These are phyloP conservation scores for Astrocystis sublimbata DNA, from an alignment of 495 filamentous ascomycete genomes.

Conservation along the genomic window DNA sequence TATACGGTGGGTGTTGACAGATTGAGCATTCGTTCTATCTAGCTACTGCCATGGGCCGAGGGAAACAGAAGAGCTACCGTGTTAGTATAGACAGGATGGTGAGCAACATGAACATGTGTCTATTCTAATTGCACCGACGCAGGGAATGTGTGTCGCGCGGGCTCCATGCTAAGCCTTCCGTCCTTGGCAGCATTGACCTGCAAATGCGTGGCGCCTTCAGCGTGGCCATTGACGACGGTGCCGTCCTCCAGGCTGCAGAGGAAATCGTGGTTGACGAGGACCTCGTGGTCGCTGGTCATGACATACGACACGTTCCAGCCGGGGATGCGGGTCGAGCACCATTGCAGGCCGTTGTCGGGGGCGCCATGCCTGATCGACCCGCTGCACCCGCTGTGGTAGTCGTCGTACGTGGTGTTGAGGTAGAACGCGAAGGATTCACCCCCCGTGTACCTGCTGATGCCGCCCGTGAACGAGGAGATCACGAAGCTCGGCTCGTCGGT, in stretches of 20 bases:
- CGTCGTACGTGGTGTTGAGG: constrained; percentile 17
- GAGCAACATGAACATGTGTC: not conserved
- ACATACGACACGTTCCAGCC: constrained; percentile 17
- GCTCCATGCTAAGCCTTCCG: constrained; percentile 13
- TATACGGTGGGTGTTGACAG: not conserved
- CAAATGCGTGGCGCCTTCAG: constrained; percentile 9
- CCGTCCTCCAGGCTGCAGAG: constrained; percentile 11
- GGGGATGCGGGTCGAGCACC: constrained; percentile 13
- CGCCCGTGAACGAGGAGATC: constrained; percentile 16
- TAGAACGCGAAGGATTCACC: constrained; percentile 20
- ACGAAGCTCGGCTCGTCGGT: constrained; percentile 1
- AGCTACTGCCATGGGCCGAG: not conserved
- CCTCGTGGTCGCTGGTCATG: constrained; percentile 14
- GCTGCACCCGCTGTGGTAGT: constrained; percentile 18
- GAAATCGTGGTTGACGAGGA: constrained; percentile 12
- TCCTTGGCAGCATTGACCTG: not conserved
- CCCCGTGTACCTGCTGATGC: constrained; percentile 16
- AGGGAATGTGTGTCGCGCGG: not conserved
- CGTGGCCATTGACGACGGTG: constrained; percentile 10
- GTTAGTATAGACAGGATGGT: not conserved
- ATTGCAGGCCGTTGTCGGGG: constrained; percentile 15
- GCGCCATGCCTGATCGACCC: constrained; percentile 9
- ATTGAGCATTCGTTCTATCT: not conserved
- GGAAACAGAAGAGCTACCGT: not conserved
- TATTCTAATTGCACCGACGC: constrained; percentile 6